A percentile compares a stretch with the other conserved stretches of the same genome.
These are phyloP conservation scores for Ceratobasidium sp. DNA, from an alignment of 1,284 basidiomycete genomes.

Conservation along the genomic window DNA sequence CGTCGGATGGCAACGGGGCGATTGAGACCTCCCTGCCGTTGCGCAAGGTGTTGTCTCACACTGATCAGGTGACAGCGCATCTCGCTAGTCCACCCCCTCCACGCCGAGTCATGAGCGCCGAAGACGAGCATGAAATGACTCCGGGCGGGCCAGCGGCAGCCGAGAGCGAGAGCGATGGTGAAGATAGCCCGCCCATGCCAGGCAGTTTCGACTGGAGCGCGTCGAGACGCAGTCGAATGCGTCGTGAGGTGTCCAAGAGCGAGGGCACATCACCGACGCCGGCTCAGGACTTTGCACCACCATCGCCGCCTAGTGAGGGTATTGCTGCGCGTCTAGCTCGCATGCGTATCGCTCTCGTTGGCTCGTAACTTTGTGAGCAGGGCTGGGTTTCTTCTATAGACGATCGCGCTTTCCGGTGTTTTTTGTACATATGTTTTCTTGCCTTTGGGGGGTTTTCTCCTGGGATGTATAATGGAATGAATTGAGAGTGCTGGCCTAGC, in stretches of 20 bases:
- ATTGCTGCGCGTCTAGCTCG: conserved; percentile 9
- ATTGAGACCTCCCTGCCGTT: neutral
- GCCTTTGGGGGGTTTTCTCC: neutral
- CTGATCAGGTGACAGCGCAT: conserved; percentile 1
- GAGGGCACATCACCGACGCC: neutral
- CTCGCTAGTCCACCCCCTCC: conserved; percentile 14
- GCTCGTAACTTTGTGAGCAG: neutral
- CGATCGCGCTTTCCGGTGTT: neutral
- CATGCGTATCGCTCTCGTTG: conserved; percentile 28
- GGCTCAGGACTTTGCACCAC: neutral
- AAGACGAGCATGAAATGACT: conserved; percentile 14
- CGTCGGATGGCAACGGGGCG: neutral
- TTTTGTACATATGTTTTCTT: conserved; percentile 10
- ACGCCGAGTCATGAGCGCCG: conserved; percentile 27
- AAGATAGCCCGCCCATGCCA: conserved; percentile 14
- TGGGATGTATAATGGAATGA: too few species aligned
- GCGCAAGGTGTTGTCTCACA: conserved; percentile 27
- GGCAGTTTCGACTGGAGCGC: conserved; percentile 30
- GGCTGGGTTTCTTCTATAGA: neutral
- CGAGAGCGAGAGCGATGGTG: conserved; percentile 15
- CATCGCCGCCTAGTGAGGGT: conserved; percentile 4
- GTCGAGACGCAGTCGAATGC: conserved; percentile 7
- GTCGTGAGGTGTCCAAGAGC: neutral
- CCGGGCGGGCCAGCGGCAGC: neutral
- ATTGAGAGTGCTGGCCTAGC: too few species aligned